Percentiles rank a stretch among this genome's conserved stretches.
These are phyloP conservation scores for Roridomyces roridus DNA, from an alignment of 768 basidiomycete species.

Conservation along the genomic window DNA sequence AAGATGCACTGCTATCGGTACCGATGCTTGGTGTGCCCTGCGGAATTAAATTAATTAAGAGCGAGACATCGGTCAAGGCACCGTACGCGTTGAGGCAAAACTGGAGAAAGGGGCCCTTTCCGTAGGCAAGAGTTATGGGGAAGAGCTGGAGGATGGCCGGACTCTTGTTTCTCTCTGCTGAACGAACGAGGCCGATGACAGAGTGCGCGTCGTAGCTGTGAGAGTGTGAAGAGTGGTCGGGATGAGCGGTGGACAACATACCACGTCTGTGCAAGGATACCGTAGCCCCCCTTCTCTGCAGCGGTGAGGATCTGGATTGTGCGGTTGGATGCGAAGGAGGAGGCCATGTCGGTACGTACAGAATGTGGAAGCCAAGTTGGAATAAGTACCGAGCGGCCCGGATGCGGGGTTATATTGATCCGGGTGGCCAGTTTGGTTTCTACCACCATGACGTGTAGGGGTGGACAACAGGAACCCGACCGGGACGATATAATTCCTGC, in stretches of 20 bases:
- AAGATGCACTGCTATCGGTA: constrained; percentile 54
- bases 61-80: neutral
- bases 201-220: constrained; percentile 52
- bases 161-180: constrained; percentile 50
- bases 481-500: too few species aligned
- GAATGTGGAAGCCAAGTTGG: too few species aligned
- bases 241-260: constrained; percentile 11
- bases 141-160: constrained; percentile 54
- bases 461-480: too few species aligned
- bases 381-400: too few species aligned
- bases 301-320: constrained; percentile 47
- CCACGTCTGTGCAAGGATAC: constrained; percentile 52
- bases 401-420: too few species aligned
- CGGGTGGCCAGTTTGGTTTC: too few species aligned
- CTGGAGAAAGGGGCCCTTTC: constrained; percentile 50
- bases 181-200: constrained; percentile 51
- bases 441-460: too few species aligned
- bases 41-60: neutral
- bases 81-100: constrained; percentile 50
- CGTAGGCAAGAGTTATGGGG: constrained; percentile 51
- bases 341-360: too few species aligned
- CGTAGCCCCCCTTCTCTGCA: constrained; percentile 49
- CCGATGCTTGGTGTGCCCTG: constrained; percentile 52
- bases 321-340: constrained; percentile 37
- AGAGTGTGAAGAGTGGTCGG: neutral